phyloP scores from a whole-genome alignment of 2,329 filamentous ascomycete species.

The Furcasterigmium sp. region DNA sequence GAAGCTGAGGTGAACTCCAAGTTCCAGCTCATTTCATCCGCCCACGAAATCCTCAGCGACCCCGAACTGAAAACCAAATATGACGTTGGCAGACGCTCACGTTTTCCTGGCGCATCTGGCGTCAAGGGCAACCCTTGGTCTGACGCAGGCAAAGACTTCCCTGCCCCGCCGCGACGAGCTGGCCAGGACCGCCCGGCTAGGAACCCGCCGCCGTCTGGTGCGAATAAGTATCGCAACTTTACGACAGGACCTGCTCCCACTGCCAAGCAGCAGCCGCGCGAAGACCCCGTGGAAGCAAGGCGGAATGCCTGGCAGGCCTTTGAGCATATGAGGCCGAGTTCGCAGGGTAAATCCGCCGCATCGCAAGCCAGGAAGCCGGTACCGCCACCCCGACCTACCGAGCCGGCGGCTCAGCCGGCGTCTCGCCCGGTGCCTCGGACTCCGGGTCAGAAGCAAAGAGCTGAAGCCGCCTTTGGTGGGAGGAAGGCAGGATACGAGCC shows the following conservation, averaged over 20 bases:
- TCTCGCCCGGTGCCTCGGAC: conserved; percentile 41
- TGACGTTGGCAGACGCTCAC: conserved; percentile 38
- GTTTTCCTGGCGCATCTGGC: conserved; percentile 45
- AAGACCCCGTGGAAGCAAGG: conserved; percentile 26
- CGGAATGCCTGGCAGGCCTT: conserved; percentile 36
- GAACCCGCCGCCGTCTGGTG: conserved; percentile 29
- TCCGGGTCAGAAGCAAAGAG: conserved; percentile 46
- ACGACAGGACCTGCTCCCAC: conserved; percentile 35
- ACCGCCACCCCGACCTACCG: conserved; percentile 18
- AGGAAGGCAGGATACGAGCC: conserved; percentile 45
- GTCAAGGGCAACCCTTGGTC: conserved; percentile 54
- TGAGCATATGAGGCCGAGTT: conserved; percentile 28
- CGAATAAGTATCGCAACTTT: conserved; percentile 40
- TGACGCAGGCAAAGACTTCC: conserved; percentile 42
- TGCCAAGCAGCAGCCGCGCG: conserved; percentile 29
- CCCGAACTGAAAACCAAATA: conserved; percentile 46
- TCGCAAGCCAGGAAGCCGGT: conserved; percentile 18
- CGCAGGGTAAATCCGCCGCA: conserved; percentile 23
- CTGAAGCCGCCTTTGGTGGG: conserved; percentile 49
- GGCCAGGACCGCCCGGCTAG: neutral
- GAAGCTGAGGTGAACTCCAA: conserved; percentile 75
- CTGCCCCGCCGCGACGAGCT: conserved; percentile 39
- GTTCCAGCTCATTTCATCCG: conserved; percentile 82
- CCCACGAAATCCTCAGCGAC: conserved; percentile 67
- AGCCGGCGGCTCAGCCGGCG: conserved; percentile 20